Evolutionary conservation across 2,329 filamentous ascomycete species (phyloP).

Genomic region (Trichoderma arundinaceum): DNA sequence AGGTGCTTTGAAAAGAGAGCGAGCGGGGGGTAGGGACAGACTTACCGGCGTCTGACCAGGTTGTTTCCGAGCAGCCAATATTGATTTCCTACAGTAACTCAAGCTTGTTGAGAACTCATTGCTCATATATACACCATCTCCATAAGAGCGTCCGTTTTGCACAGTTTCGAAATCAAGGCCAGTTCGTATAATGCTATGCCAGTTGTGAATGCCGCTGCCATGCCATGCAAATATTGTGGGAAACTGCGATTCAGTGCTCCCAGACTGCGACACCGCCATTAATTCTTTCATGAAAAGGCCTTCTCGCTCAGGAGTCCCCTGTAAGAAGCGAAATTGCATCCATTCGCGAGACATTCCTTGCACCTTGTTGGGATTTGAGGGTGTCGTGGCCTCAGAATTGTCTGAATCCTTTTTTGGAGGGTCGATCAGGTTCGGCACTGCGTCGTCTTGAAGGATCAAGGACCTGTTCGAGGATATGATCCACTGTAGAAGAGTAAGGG

Average conservation of each 20-base stretch:
- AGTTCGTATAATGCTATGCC: conserved; percentile 87
- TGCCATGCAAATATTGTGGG: conserved; percentile 88
- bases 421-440: conserved; percentile 48
- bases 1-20: neutral
- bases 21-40: neutral
- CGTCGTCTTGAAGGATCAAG: conserved; percentile 74
- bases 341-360: conserved; percentile 65
- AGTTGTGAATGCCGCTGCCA: conserved; percentile 76
- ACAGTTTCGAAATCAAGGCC: conserved; percentile 74
- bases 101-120: conserved; percentile 42
- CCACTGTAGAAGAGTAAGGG: conserved; percentile 77
- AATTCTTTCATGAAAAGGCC: conserved; percentile 72
- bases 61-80: neutral
- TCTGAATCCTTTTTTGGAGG: conserved; percentile 2
- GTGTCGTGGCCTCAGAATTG: conserved; percentile 18
- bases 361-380: conserved; percentile 55
- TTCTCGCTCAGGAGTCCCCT: conserved; percentile 89
- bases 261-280: conserved; percentile 44
- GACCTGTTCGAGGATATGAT: conserved; percentile 89
- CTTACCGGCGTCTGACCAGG: neutral
- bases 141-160: conserved; percentile 70
- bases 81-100: neutral
- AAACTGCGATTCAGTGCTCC: conserved; percentile 46
- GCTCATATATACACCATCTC: conserved; percentile 84
- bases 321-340: conserved; percentile 85